phyloP scores from a whole-genome alignment of 495 filamentous ascomycete genomes.

The Pyrenula massariospora region DNA sequence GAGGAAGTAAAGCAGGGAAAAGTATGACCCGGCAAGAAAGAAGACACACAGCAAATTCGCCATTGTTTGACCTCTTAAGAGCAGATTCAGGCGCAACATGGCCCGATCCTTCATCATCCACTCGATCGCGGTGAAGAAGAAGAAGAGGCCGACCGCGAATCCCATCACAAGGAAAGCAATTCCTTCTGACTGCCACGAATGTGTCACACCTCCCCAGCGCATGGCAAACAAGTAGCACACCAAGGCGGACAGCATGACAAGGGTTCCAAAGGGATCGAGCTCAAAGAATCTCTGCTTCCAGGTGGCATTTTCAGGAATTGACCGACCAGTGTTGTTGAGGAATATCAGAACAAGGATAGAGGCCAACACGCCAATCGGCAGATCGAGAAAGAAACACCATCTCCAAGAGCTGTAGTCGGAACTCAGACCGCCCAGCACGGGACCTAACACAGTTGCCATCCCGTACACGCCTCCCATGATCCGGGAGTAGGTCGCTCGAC shows the following conservation, averaged over 20 bases:
- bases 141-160: slow-evolving; percentile 10
- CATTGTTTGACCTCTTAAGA: slow-evolving; percentile 47
- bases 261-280: slow-evolving; percentile 27
- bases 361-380: slow-evolving; percentile 13
- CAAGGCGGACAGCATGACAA: slow-evolving; percentile 37
- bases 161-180: slow-evolving; percentile 29
- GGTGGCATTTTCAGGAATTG: slow-evolving; percentile 13
- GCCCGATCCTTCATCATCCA: slow-evolving; percentile 43
- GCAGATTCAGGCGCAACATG: slow-evolving; percentile 51
- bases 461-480: slow-evolving; percentile 65
- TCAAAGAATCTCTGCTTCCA: slow-evolving; percentile 1
- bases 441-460: slow-evolving; percentile 1
- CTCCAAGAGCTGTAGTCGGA: slow-evolving; percentile 49
- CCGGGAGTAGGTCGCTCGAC: slow-evolving; percentile 64
- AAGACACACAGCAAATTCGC: slow-evolving; percentile 19
- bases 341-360: slow-evolving; percentile 36
- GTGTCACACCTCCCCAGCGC: slow-evolving; percentile 45
- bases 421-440: slow-evolving; percentile 35
- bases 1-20: background rate
- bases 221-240: slow-evolving; percentile 47
- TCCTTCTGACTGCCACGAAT: slow-evolving; percentile 31
- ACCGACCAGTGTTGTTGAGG: slow-evolving; percentile 15
- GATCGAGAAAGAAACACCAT: slow-evolving; percentile 66
- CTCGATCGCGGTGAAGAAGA: slow-evolving; percentile 8
- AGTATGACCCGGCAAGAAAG: slow-evolving; percentile 10